A percentile compares a stretch with the other conserved stretches of the same genome.
These are phyloP conservation scores for Spencermartinsiella ligniputridi DNA, from an alignment of 1,139 yeast genomes.

Conservation along the genomic window DNA sequence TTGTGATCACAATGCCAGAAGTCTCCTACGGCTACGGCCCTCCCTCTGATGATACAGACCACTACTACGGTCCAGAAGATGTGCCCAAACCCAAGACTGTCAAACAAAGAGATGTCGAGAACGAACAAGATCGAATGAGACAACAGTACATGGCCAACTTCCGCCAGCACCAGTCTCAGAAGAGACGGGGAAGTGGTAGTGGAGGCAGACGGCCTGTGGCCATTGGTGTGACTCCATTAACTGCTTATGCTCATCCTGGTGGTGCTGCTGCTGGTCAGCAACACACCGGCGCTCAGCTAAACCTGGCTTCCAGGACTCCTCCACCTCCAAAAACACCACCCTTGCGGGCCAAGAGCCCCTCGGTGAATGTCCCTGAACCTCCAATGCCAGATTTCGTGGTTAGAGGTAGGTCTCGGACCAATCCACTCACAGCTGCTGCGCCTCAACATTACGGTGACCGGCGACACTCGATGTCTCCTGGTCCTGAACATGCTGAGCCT, in stretches of 20 bases:
- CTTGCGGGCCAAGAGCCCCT: not conserved
- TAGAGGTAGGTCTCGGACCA: constrained; percentile 1
- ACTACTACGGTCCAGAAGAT: not conserved
- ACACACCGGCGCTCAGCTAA: too few relatives aligned
- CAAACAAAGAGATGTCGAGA: not conserved
- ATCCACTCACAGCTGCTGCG: not conserved
- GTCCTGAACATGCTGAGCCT: not conserved
- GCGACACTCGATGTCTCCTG: not conserved
- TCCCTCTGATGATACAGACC: constrained; percentile 3
- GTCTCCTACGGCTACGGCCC: constrained; percentile 9
- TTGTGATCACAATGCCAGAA: not conserved
- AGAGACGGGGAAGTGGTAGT: not conserved
- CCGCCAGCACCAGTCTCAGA: not conserved
- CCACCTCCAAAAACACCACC: not conserved
- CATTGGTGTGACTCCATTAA: not conserved
- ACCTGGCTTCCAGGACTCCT: not conserved
- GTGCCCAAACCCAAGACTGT: not conserved
- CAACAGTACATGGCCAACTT: not conserved
- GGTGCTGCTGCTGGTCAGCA: not conserved
- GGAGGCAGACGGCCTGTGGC: not conserved
- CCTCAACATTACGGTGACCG: not conserved
- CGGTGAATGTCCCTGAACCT: not conserved
- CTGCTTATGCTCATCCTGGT: not conserved
- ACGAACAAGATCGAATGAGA: not conserved
- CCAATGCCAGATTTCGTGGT: constrained; percentile 3